phyloP scores from a whole-genome alignment of 345 rosid genomes.

The Nasturtium officinale region DNA sequence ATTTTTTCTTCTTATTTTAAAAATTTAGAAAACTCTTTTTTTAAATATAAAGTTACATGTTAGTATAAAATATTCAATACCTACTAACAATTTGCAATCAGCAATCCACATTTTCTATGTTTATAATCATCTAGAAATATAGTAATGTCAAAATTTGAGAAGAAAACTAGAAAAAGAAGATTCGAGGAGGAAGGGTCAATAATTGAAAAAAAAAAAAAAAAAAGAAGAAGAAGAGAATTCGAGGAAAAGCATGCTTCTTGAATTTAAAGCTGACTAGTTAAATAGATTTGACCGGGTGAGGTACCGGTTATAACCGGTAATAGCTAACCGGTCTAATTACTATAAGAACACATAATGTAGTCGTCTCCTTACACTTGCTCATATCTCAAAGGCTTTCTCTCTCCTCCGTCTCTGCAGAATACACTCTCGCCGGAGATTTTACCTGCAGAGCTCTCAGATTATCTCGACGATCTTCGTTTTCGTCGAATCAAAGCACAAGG shows the following conservation, averaged over 20 bases:
- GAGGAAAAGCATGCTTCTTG: conserved; percentile 20
- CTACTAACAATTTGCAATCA: too few species aligned
- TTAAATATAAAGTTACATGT: not conserved
- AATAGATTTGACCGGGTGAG: conserved; percentile 9
- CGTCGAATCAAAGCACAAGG: not conserved
- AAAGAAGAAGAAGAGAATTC: not conserved
- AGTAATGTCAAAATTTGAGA: conserved; percentile 40
- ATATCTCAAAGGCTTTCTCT: conserved; percentile 1
- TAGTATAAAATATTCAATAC: not conserved
- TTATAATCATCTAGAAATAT: conserved; percentile 20
- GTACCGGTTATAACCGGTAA: conserved; percentile 37
- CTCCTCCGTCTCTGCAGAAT: conserved; percentile 32
- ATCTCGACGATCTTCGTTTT: not conserved
- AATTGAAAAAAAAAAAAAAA: not conserved
- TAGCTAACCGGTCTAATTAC: not conserved
- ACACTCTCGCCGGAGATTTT: conserved; percentile 31
- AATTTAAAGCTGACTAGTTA: conserved; percentile 21
- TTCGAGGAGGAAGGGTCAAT: conserved; percentile 13
- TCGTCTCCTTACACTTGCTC: conserved; percentile 23
- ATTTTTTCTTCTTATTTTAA: too few species aligned
- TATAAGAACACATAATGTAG: conserved; percentile 25
- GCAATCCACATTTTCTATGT: too few species aligned
- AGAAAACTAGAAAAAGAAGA: conserved; percentile 6
- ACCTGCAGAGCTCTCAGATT: conserved; percentile 12
- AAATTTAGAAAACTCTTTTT: not conserved